Evolutionary conservation across 495 filamentous ascomycete genomes (phyloP).

Genomic region (Stereocaulon alpinum): DNA sequence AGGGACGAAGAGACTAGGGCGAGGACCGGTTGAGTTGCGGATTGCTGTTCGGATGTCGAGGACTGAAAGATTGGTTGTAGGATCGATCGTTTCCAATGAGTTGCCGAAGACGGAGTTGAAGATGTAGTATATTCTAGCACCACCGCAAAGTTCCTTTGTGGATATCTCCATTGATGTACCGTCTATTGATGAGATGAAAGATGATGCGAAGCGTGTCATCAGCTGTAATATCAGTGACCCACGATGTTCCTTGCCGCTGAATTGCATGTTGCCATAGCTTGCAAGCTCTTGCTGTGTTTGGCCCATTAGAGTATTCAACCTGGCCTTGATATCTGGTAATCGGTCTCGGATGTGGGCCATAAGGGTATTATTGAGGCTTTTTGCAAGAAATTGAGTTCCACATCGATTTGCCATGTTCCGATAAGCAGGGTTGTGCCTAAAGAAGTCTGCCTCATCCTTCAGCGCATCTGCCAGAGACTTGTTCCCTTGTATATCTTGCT

Average conservation of each 20-base stretch:
- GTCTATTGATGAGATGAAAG: slow-evolving; percentile 97
- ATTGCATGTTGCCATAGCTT: slow-evolving; percentile 96
- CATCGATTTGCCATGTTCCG: slow-evolving; percentile 90
- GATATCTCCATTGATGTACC: slow-evolving; percentile 97
- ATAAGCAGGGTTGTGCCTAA: slow-evolving; percentile 93
- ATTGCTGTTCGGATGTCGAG: slow-evolving; percentile 98
- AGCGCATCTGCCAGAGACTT: slow-evolving; percentile 85
- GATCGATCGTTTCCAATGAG: slow-evolving; percentile 90
- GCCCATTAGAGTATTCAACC: slow-evolving; percentile 95
- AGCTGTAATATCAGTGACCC: slow-evolving; percentile 90
- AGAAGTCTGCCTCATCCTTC: slow-evolving; percentile 86
- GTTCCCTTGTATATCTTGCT: slow-evolving; percentile 95
- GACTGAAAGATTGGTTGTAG: slow-evolving; percentile 85
- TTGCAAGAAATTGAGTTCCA: slow-evolving; percentile 91
- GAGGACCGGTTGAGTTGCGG: slow-evolving; percentile 92
- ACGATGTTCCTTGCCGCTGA: slow-evolving; percentile 93
- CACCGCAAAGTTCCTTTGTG: slow-evolving; percentile 95
- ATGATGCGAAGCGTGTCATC: slow-evolving; percentile 96
- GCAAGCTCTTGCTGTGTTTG: slow-evolving; percentile 98
- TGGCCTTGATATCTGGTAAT: slow-evolving; percentile 93
- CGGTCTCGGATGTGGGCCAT: slow-evolving; percentile 96
- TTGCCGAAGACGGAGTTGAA: slow-evolving; percentile 99
- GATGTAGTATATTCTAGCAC: slow-evolving; percentile 97
- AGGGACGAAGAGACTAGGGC: slow-evolving; percentile 91
- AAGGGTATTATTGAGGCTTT: slow-evolving; percentile 85